phyloP scores from a whole-genome alignment of 805 yeast species.

The Barnettozyma vustinii region DNA sequence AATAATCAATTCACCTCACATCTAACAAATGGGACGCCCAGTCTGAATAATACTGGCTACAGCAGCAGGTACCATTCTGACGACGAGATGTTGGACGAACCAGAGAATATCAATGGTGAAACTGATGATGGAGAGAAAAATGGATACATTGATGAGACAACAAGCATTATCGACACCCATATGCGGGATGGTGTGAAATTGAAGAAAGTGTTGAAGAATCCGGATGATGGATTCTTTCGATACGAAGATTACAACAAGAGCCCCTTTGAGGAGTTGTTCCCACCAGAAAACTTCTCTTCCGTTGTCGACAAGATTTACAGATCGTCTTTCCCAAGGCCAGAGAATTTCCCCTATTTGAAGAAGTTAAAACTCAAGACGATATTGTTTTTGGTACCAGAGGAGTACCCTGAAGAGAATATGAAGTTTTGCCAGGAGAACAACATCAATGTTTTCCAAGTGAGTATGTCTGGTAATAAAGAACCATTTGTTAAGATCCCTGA shows the following conservation, averaged over 20 bases:
- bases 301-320: constrained; percentile 78
- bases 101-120: constrained; percentile 3
- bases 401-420: constrained; percentile 73
- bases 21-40: not conserved
- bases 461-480: constrained; percentile 93
- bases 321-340: constrained; percentile 83
- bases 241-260: constrained; percentile 18
- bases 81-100: constrained; percentile 16
- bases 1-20: not conserved
- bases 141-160: constrained; percentile 5
- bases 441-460: constrained; percentile 77
- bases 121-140: constrained; percentile 4
- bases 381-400: constrained; percentile 84
- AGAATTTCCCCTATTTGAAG: constrained; percentile 67
- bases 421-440: constrained; percentile 56
- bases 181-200: constrained; percentile 4
- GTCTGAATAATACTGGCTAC: not conserved
- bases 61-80: constrained; percentile 13
- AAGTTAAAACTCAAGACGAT: constrained; percentile 64
- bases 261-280: constrained; percentile 26
- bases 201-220: constrained; percentile 20
- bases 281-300: constrained; percentile 91
- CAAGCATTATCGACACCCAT: not conserved
- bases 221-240: constrained; percentile 4
- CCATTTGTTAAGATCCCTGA: constrained; percentile 78